Percentiles rank a stretch among this genome's conserved stretches.
Evolutionary conservation across 106 monocot species (phyloP).

Genomic region (Chionographis japonica): DNA sequence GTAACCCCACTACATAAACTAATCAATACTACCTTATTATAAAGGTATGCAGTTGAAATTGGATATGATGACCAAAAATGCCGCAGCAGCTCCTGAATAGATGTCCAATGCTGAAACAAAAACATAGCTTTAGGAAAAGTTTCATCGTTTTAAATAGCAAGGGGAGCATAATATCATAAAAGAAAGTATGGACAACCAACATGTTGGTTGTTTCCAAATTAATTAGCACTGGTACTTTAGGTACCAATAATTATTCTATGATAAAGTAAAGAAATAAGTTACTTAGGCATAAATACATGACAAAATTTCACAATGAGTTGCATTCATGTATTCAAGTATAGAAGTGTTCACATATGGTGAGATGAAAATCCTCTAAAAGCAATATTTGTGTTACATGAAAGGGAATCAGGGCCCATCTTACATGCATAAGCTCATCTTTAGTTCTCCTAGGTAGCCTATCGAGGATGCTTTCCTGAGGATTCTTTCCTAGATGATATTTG

Average conservation of each 20-base stretch:
- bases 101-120: constrained; percentile 76
- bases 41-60: constrained; percentile 64
- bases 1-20: background rate
- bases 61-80: constrained; percentile 99
- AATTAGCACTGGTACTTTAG: too few species aligned
- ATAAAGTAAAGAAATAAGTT: too few species aligned
- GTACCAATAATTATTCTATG: too few species aligned
- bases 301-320: too few species aligned
- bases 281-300: too few species aligned
- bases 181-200: too few species aligned
- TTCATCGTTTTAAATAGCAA: too few species aligned
- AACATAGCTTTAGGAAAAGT: background rate
- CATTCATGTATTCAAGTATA: too few species aligned
- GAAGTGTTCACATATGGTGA: too few species aligned
- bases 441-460: constrained; percentile 59
- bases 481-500: constrained; percentile 76
- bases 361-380: background rate
- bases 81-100: constrained; percentile 88
- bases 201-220: too few species aligned
- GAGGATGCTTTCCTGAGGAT: constrained; percentile 68
- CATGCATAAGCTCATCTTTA: constrained; percentile 83
- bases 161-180: too few species aligned
- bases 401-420: constrained; percentile 29
- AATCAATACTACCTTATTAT: constrained; percentile 56
- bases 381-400: background rate